These are phyloP conservation scores for Sistotremastrum niveocremeum DNA, from an alignment of 768 basidiomycete species.

Conservation along the genomic window DNA sequence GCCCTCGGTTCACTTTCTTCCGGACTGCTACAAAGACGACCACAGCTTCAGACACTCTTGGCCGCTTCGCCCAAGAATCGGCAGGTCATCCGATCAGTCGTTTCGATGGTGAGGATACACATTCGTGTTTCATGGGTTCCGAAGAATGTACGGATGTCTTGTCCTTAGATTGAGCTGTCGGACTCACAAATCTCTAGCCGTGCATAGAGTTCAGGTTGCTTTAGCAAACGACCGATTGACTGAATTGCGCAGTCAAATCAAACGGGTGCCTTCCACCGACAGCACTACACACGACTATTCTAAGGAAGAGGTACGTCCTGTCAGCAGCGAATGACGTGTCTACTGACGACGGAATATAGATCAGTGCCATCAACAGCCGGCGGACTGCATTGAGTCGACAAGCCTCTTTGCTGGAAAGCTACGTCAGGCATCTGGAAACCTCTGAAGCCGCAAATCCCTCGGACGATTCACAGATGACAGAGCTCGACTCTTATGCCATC, in stretches of 20 bases:
- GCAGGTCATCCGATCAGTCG: conserved; percentile 36
- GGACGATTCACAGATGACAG: conserved; percentile 15
- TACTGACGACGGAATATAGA: too few relatives aligned
- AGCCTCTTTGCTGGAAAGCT: conserved; percentile 43
- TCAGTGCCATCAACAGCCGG: too few relatives aligned
- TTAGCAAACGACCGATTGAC: conserved; percentile 42
- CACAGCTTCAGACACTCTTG: conserved; percentile 19
- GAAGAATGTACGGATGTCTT: conserved; percentile 42
- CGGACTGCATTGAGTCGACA: conserved; percentile 7
- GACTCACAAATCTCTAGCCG: conserved; percentile 27
- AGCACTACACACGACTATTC: too few relatives aligned
- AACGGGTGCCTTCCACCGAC: conserved; percentile 3
- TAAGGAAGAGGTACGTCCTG: too few relatives aligned
- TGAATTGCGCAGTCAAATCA: conserved; percentile 26
- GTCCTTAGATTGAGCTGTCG: background rate
- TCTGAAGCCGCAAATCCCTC: conserved; percentile 18
- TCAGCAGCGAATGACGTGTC: too few relatives aligned
- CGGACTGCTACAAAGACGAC: conserved; percentile 34
- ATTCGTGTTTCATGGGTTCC: conserved; percentile 65
- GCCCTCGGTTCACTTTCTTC: conserved; percentile 76
- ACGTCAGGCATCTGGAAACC: conserved; percentile 39
- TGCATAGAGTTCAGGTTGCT: conserved; percentile 48
- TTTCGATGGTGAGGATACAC: conserved; percentile 78
- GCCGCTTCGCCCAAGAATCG: conserved; percentile 1
- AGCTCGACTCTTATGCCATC: conserved; percentile 37